These are phyloP conservation scores for Sapria himalayana DNA, from an alignment of 345 rosid species.

Conservation along the genomic window DNA sequence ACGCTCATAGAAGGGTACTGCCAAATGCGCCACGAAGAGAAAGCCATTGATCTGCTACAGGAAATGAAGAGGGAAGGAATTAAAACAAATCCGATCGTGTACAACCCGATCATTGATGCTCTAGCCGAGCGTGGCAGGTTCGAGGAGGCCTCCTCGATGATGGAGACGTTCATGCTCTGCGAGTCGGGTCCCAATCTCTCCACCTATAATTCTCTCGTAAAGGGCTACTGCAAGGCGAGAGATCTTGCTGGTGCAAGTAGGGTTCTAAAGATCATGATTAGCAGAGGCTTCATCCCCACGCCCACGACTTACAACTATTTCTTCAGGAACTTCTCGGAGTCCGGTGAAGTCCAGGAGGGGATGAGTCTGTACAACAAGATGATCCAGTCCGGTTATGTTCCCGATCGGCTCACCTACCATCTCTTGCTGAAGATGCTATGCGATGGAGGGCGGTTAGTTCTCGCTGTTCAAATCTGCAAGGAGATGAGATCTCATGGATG, in stretches of 20 bases:
- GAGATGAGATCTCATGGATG: constrained; percentile 59
- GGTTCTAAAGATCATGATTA: constrained; percentile 58
- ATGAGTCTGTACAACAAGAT: constrained; percentile 62
- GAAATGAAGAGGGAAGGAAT: constrained; percentile 50
- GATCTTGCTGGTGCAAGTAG: constrained; percentile 52
- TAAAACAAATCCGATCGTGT: constrained; percentile 32
- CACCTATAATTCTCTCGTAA: constrained; percentile 64
- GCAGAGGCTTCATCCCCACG: constrained; percentile 44
- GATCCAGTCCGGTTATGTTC: constrained; percentile 50
- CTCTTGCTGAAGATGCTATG: constrained; percentile 66
- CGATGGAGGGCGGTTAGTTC: constrained; percentile 45
- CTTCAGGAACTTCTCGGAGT: constrained; percentile 41
- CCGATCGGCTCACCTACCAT: constrained; percentile 53
- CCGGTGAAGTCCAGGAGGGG: constrained; percentile 41
- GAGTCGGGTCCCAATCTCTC: constrained; percentile 50
- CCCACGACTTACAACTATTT: constrained; percentile 55
- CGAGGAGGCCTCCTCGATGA: constrained; percentile 41
- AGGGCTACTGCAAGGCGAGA: constrained; percentile 56
- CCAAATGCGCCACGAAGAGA: constrained; percentile 38
- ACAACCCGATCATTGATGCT: constrained; percentile 60
- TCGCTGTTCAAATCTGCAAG: constrained; percentile 49
- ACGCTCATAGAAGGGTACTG: constrained; percentile 75
- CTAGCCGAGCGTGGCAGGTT: constrained; percentile 58
- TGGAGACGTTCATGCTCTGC: constrained; percentile 43
- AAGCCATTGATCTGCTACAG: constrained; percentile 39